Percentiles rank a stretch among this genome's conserved stretches.
phyloP scores from a whole-genome alignment of 2,329 filamentous ascomycete species.

The Peltaster fructicola region DNA sequence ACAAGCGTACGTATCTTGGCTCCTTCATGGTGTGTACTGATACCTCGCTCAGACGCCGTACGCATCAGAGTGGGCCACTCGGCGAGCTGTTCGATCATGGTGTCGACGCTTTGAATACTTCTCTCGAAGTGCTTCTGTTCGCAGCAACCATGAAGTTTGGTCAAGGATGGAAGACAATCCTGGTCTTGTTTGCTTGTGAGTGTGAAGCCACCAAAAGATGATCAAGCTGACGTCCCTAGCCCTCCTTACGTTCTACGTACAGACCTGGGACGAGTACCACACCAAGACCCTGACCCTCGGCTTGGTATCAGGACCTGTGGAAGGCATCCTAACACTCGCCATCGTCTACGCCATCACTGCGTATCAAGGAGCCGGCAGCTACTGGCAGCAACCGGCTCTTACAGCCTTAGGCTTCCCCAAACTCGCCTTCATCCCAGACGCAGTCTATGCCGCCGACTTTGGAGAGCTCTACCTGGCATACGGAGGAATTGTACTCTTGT shows the following conservation, averaged over 20 bases:
- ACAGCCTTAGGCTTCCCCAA: constrained; percentile 50
- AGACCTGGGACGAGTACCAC: constrained; percentile 99
- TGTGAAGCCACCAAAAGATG: constrained; percentile 4
- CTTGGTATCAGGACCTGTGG: constrained; percentile 82
- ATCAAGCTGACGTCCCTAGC: constrained; percentile 16
- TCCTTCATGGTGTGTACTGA: constrained; percentile 5
- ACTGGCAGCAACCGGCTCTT: constrained; percentile 80
- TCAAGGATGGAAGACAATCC: constrained; percentile 75
- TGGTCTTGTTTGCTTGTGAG: constrained; percentile 66
- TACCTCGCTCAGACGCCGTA: constrained; percentile 46
- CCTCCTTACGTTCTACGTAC: constrained; percentile 90
- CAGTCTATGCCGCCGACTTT: constrained; percentile 64
- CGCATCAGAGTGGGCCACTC: constrained; percentile 77
- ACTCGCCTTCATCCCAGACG: constrained; percentile 45
- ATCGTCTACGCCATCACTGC: constrained; percentile 70
- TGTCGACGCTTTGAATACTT: constrained; percentile 90
- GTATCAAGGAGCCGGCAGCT: constrained; percentile 69
- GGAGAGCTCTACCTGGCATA: constrained; percentile 88
- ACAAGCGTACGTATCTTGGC: constrained; percentile 52
- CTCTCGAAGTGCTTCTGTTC: constrained; percentile 84
- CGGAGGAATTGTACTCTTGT: constrained; percentile 60
- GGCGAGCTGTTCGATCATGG: constrained; percentile 96
- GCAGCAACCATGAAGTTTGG: constrained; percentile 84
- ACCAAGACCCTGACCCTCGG: constrained; percentile 90
- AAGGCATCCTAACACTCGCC: constrained; percentile 75